These are phyloP conservation scores for Coniferiporia weirii DNA, from an alignment of 1,284 basidiomycete genomes.

Conservation along the genomic window DNA sequence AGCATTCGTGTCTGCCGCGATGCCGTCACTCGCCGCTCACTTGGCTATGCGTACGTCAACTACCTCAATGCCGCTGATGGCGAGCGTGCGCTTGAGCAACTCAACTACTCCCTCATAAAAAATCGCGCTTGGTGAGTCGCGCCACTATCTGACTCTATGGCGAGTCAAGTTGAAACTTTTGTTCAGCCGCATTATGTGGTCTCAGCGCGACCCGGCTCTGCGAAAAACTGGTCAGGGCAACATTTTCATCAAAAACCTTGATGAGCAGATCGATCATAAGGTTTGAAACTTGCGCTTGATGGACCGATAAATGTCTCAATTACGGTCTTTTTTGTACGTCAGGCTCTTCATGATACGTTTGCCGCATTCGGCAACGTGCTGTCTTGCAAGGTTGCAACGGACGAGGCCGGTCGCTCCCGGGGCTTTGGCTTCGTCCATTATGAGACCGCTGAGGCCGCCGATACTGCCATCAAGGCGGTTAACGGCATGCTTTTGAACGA, in stretches of 20 bases:
- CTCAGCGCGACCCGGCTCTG: slow-evolving; percentile 97
- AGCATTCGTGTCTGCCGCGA: slow-evolving; percentile 99
- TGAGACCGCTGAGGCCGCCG: slow-evolving; percentile 95
- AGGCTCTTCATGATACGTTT: slow-evolving; percentile 99
- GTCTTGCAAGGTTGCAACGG: slow-evolving; percentile 98
- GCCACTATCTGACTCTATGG: slow-evolving; percentile 6
- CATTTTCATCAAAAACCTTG: slow-evolving; percentile 99
- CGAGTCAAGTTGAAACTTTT: slow-evolving; percentile 16
- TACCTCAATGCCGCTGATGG: slow-evolving; percentile 96
- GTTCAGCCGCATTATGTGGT: slow-evolving; percentile 98
- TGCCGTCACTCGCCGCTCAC: slow-evolving; percentile 97
- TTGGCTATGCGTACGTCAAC: slow-evolving; percentile 99
- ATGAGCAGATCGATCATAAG: slow-evolving; percentile 99
- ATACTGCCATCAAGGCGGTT: slow-evolving; percentile 95
- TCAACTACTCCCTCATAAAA: slow-evolving; percentile 99
- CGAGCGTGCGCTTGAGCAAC: slow-evolving; percentile 97
- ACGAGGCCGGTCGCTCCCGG: slow-evolving; percentile 88
- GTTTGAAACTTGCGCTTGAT: slow-evolving; percentile 31
- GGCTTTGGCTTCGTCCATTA: slow-evolving; percentile 99
- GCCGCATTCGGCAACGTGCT: slow-evolving; percentile 98
- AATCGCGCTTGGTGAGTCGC: slow-evolving; percentile 81
- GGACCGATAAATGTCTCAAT: slow-evolving; percentile 7
- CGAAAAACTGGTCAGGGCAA: slow-evolving; percentile 99
- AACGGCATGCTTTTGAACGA: slow-evolving; percentile 99
- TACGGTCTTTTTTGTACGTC: background rate